Base-by-base conservation (phyloP, 495 filamentous ascomycete species). In the Penicillium psychrofluorescens region DNA sequence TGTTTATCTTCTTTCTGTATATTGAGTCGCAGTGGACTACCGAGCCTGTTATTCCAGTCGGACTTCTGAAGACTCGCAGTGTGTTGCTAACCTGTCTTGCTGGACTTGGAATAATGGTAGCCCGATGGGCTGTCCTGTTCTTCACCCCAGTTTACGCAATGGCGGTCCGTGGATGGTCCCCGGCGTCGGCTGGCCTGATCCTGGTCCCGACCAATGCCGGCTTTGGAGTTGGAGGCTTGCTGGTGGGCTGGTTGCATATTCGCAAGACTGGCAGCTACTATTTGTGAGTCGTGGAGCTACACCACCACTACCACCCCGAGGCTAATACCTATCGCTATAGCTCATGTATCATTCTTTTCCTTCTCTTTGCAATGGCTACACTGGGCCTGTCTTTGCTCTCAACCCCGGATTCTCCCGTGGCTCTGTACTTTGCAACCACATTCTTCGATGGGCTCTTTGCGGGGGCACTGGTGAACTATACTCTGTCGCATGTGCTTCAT, bases 81-180 rank as follows among this genome's bases (percentile, higher is more conserved):
- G 79, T 82, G 2, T 61, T 88, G 2, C 55, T 88, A 9, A 83
- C 80, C 8, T 89, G 84, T 51, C 39, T 88, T 11, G 71, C 79
- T 1, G 84, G 85, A 33, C 68, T 85, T 0, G 75, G 78, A 27
- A 75, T 85, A 53, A 89, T 89, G 85, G 78, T 84, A 61, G 72
- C 83, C 6, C 80, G 86, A 34, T 90, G 84, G 85, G 66, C 70
- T 5, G 73, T 90, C n/a, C 66, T 91, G 7, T 89, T 88, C 62
- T 90, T 84, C 66, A 72, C 80, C 0, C 86, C 86, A 0, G 77
- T 84, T 28, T 88, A 86, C 51, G 79, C 83, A 6, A 77, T 90
- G 43, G 80, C 84, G 4, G 79, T 90, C 0, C 76, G 77, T 4
- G 74, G 72, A 39, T 83, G 83, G 71, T 60, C 67, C 8, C 79